Evolutionary conservation across 148 eudicot species (phyloP).

Genomic region (Arbutus unedo): DNA sequence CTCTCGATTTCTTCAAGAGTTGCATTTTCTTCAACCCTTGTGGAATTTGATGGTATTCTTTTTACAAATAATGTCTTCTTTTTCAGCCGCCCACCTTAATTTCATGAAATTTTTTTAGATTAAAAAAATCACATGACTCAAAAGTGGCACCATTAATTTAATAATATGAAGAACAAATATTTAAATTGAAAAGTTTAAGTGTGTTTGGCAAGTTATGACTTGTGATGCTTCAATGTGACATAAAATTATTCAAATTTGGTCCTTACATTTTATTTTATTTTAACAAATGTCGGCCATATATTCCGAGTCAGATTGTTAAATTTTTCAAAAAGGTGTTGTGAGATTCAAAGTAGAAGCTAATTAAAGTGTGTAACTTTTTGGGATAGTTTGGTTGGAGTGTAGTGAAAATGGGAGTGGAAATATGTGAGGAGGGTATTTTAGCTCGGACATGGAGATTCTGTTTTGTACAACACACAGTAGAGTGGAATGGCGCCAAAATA

Average conservation of each 20-base stretch:
- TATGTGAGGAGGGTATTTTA: background rate
- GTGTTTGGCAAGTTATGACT: constrained; percentile 16
- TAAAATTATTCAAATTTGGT: background rate
- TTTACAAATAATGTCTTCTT: background rate
- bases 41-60: background rate
- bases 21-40: background rate
- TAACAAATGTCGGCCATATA: background rate
- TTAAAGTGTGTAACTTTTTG: background rate
- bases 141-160: background rate
- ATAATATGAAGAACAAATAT: background rate
- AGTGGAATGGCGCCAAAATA: too few species aligned
- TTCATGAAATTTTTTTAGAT: background rate
- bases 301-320: constrained; percentile 6
- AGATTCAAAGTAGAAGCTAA: constrained; percentile 1
- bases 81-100: constrained; percentile 3
- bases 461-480: too few species aligned
- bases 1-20: background rate
- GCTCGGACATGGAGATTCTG: too few species aligned
- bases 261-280: background rate
- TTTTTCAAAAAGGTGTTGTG: constrained; percentile 1
- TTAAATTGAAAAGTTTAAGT: background rate
- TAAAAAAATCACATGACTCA: background rate
- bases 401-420: background rate
- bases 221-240: background rate
- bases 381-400: background rate